phyloP scores from a whole-genome alignment of 2,329 filamentous ascomycete species.

The Mariannaea sp. region DNA sequence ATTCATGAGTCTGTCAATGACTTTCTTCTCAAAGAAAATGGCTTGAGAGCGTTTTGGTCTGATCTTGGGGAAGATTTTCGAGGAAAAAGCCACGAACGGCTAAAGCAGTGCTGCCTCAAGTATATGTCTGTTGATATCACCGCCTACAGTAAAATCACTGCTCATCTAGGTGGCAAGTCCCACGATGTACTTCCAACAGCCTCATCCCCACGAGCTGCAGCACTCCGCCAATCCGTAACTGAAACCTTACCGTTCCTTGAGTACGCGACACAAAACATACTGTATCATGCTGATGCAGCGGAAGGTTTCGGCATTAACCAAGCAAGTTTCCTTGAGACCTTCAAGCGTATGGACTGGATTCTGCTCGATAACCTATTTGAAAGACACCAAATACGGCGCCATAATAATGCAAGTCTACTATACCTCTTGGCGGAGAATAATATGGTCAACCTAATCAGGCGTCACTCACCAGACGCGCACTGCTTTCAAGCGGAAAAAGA shows the following conservation, averaged over 20 bases:
- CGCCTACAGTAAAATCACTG: neutral
- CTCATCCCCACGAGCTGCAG: neutral
- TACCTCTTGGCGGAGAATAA: conserved; percentile 26
- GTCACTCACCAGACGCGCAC: neutral
- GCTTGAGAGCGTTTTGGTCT: conserved; percentile 31
- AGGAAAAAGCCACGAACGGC: neutral
- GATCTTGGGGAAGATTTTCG: conserved; percentile 2
- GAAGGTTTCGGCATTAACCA: neutral
- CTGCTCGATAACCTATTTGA: neutral
- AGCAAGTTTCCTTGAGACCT: neutral
- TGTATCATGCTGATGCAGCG: conserved; percentile 18
- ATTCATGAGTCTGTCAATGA: conserved; percentile 8
- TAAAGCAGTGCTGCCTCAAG: conserved; percentile 14
- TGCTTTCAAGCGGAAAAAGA: neutral
- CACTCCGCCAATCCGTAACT: neutral
- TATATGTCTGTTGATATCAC: conserved; percentile 13
- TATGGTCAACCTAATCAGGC: neutral
- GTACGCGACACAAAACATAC: conserved; percentile 17
- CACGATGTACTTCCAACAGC: neutral
- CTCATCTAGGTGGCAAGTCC: neutral
- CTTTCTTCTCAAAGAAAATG: conserved; percentile 33
- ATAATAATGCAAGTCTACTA: neutral
- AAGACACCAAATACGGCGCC: neutral
- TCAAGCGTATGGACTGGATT: neutral
- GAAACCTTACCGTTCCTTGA: conserved; percentile 18